A percentile compares a stretch with the other conserved stretches of the same genome.
Evolutionary conservation across 1,284 basidiomycete genomes (phyloP).

Genomic region (Trametes hirsuta): DNA sequence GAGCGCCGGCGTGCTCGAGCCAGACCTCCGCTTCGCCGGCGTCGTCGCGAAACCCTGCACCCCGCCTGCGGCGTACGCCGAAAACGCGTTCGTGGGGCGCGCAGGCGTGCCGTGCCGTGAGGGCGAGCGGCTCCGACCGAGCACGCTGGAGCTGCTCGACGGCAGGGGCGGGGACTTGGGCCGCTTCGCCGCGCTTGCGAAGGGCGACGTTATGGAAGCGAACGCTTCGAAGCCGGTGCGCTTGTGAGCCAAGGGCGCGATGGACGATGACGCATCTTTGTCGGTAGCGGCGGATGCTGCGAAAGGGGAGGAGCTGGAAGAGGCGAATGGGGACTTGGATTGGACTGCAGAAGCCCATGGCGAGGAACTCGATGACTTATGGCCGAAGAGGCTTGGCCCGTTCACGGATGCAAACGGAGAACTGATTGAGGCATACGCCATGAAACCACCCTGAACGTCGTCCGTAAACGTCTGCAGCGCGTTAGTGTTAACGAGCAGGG

Average conservation of each 20-base stretch:
- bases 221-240: slow-evolving; percentile 72
- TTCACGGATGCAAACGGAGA: slow-evolving; percentile 74
- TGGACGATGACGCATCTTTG: slow-evolving; percentile 9
- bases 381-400: slow-evolving; percentile 64
- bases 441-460: slow-evolving; percentile 57
- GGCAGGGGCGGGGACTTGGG: slow-evolving; percentile 37
- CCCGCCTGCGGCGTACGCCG: slow-evolving; percentile 56
- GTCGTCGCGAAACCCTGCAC: slow-evolving; percentile 52
- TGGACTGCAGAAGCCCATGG: slow-evolving; percentile 31
- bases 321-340: slow-evolving; percentile 14
- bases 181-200: slow-evolving; percentile 51
- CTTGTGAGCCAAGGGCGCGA: slow-evolving; percentile 27
- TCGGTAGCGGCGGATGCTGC: slow-evolving; percentile 8
- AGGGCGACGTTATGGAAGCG: slow-evolving; percentile 70
- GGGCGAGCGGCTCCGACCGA: slow-evolving; percentile 30
- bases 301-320: slow-evolving; percentile 16
- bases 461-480: background rate
- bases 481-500: background rate
- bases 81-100: slow-evolving; percentile 53
- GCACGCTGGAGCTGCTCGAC: slow-evolving; percentile 16
- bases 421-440: slow-evolving; percentile 69
- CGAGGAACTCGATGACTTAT: slow-evolving; percentile 34
- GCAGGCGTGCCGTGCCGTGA: slow-evolving; percentile 26
- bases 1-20: slow-evolving; percentile 41
- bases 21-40: slow-evolving; percentile 51